Conservation (phyloP, 768 basidiomycete species). For the Antrodiella citrinella region DNA sequence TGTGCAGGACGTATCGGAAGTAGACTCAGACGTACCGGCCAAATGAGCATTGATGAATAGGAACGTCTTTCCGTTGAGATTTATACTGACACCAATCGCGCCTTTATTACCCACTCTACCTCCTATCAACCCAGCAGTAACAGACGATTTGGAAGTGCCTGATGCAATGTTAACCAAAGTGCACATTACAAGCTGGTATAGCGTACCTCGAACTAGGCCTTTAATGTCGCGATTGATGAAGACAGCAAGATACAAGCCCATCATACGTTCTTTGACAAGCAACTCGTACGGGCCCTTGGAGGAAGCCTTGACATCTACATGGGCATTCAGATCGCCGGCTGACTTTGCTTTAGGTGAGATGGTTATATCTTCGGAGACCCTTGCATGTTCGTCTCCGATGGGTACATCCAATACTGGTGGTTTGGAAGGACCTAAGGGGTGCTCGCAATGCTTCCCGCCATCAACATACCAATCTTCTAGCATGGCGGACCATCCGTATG, state of each 20-base stretch:
- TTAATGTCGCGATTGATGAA: constrained; percentile 69
- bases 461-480: constrained; percentile 68
- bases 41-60: constrained; percentile 90
- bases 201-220: constrained; percentile 51
- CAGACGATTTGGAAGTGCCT: constrained; percentile 75
- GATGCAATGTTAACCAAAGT: constrained; percentile 6
- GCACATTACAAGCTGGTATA: background rate
- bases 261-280: constrained; percentile 81
- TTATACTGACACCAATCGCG: constrained; percentile 83
- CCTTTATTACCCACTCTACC: constrained; percentile 92
- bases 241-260: constrained; percentile 79
- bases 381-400: constrained; percentile 12
- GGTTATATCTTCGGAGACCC: constrained; percentile 2
- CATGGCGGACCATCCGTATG: constrained; percentile 65
- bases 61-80: constrained; percentile 73
- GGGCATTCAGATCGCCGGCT: constrained; percentile 10
- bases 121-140: constrained; percentile 84
- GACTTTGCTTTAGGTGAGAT: constrained; percentile 11
- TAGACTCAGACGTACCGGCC: constrained; percentile 44
- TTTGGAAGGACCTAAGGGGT: background rate
- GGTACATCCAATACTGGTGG: background rate
- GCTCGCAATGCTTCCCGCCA: constrained; percentile 11
- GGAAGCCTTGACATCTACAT: background rate
- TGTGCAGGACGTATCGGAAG: background rate
- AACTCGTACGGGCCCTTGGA: constrained; percentile 72